Conservation (phyloP, 108 stramenopile genomes). For the Epithemia pelagica region DNA sequence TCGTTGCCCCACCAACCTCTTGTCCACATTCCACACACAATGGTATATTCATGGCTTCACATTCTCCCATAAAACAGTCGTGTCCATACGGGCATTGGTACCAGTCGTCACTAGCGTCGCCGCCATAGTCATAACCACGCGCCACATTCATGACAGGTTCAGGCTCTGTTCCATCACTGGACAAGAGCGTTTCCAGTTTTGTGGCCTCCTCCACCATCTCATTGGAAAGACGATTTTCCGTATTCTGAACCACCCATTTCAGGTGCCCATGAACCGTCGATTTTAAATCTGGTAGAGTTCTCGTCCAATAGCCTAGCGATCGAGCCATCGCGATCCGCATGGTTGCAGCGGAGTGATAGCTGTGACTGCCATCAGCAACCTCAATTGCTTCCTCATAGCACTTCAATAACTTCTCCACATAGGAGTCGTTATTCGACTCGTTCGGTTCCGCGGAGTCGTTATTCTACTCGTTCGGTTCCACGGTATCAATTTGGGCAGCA, state of each 20-base stretch:
- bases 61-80: slow-evolving; percentile 49
- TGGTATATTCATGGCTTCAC: slow-evolving; percentile 37
- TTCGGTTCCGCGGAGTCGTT: too few species aligned
- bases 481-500: slow-evolving; percentile 5
- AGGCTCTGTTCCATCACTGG: slow-evolving; percentile 3
- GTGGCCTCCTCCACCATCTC: background rate
- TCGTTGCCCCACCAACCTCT: slow-evolving; percentile 33
- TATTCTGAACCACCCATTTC: background rate
- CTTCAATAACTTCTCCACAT: background rate
- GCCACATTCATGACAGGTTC: slow-evolving; percentile 33
- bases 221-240: background rate
- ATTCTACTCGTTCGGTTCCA: too few species aligned
- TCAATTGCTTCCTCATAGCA: slow-evolving; percentile 12
- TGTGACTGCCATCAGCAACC: slow-evolving; percentile 12
- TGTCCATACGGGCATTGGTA: slow-evolving; percentile 52
- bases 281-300: background rate
- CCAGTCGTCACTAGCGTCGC: slow-evolving; percentile 31
- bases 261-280: background rate
- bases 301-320: background rate
- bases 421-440: background rate
- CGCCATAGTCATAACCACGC: slow-evolving; percentile 29
- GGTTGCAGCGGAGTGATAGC: slow-evolving; percentile 3
- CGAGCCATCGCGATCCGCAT: background rate
- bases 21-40: slow-evolving; percentile 39
- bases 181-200: background rate